Evolutionary conservation across 1,139 yeast species (phyloP).

Genomic region (Yarrowia galli): DNA sequence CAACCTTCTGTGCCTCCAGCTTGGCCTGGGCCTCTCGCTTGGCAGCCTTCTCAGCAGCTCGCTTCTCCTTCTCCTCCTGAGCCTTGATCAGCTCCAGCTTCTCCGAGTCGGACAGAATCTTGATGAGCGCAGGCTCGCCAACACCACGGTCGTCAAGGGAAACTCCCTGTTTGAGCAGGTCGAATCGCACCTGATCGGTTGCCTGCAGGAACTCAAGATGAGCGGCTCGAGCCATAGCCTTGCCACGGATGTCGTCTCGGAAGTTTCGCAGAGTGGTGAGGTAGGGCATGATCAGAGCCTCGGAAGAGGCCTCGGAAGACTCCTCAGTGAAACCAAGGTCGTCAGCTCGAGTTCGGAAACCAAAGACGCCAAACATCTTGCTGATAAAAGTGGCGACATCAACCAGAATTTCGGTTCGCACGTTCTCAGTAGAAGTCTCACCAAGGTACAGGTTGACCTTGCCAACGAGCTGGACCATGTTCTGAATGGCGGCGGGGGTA

Average conservation of each 20-base stretch:
- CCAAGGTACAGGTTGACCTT: constrained; percentile 75
- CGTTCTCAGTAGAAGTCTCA: constrained; percentile 56
- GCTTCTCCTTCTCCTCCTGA: constrained; percentile 67
- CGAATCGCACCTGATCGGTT: constrained; percentile 66
- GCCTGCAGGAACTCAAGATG: constrained; percentile 62
- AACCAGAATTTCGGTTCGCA: constrained; percentile 70
- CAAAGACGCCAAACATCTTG: constrained; percentile 71
- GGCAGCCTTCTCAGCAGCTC: constrained; percentile 58
- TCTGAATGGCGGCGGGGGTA: constrained; percentile 75
- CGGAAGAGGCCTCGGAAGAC: constrained; percentile 54
- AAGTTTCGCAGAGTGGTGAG: constrained; percentile 78
- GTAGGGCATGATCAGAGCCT: constrained; percentile 78
- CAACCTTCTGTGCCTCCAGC: constrained; percentile 59
- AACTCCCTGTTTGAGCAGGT: constrained; percentile 75
- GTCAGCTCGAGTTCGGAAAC: constrained; percentile 75
- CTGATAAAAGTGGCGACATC: constrained; percentile 75
- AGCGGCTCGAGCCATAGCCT: constrained; percentile 73
- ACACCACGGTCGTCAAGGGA: constrained; percentile 88
- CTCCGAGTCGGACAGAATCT: constrained; percentile 76
- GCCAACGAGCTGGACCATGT: constrained; percentile 71
- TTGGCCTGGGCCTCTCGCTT: constrained; percentile 52
- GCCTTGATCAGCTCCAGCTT: constrained; percentile 64
- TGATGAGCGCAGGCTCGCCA: constrained; percentile 76
- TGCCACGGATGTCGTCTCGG: constrained; percentile 78
- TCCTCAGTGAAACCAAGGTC: constrained; percentile 77